Evolutionary conservation across 306 rosid genomes (phyloP).

Genomic region (Albizia julibrissin): DNA sequence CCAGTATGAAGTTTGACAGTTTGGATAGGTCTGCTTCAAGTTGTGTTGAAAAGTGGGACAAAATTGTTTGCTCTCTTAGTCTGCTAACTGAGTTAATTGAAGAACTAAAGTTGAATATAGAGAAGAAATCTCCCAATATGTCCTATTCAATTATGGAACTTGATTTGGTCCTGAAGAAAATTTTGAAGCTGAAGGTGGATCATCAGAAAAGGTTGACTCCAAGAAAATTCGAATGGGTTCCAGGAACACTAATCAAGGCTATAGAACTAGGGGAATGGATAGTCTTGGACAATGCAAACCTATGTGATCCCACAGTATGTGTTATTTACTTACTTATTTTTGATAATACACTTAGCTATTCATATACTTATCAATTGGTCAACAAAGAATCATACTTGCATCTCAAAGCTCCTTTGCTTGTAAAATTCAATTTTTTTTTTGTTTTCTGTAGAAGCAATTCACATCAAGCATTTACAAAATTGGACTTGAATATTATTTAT

Average conservation of each 20-base stretch:
- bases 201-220: conserved; percentile 50
- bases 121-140: conserved; percentile 33
- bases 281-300: conserved; percentile 89
- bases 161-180: conserved; percentile 50
- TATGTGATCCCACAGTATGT: conserved; percentile 90
- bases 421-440: not conserved
- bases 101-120: conserved; percentile 50
- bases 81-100: conserved; percentile 58
- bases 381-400: not conserved
- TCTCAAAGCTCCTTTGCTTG: not conserved
- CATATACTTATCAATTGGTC: not conserved
- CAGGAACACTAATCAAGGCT: conserved; percentile 76
- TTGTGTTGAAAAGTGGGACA: conserved; percentile 51
- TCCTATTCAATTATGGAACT: conserved; percentile 55
- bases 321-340: not conserved
- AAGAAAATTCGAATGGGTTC: conserved; percentile 89
- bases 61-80: conserved; percentile 49
- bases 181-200: conserved; percentile 64
- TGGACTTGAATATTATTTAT: not conserved
- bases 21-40: conserved; percentile 41
- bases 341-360: not conserved
- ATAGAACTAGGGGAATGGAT: conserved; percentile 96
- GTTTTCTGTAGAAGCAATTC: not conserved
- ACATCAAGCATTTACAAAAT: not conserved
- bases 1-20: conserved; percentile 43